Percentiles rank a stretch among this genome's conserved stretches.
Conservation (phyloP, 2,329 filamentous ascomycete species). For the Cercospora beticola region DNA sequence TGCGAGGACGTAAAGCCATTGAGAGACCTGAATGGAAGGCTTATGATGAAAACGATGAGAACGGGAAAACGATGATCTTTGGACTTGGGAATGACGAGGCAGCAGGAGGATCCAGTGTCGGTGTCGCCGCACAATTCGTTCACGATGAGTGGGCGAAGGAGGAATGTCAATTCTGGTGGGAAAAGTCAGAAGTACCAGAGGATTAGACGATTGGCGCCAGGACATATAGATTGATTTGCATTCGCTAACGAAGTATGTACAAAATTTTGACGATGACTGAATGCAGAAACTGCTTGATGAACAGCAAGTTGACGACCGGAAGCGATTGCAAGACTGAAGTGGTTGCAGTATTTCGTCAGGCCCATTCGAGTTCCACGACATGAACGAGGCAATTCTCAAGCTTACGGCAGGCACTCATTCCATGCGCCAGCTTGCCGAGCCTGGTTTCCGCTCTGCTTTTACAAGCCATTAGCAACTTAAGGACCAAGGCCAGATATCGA, state of each 20-base stretch:
- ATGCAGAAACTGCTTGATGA: neutral
- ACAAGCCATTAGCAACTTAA: no score
- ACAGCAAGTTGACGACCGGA: no score
- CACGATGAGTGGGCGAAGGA: constrained; percentile 48
- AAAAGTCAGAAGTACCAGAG: constrained; percentile 44
- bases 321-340: no score
- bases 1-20: constrained; percentile 26
- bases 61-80: constrained; percentile 51
- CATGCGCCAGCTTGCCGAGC: no score
- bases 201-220: constrained; percentile 17
- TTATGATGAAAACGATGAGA: constrained; percentile 20
- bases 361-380: no score
- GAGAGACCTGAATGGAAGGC: constrained; percentile 31
- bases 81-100: constrained; percentile 60
- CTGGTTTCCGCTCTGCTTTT: no score
- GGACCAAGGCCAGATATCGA: no score
- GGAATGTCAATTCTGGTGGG: constrained; percentile 63
- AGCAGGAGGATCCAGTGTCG: constrained; percentile 41
- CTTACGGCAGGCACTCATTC: no score
- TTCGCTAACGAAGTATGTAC: constrained; percentile 3
- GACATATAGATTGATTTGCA: neutral
- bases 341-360: no score
- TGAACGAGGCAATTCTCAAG: no score
- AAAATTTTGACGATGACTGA: neutral
- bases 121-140: constrained; percentile 47